These are phyloP conservation scores for Antitrichia curtipendula DNA, from an alignment of 225 moss, liverwort and hornwort genomes.

Conservation along the genomic window DNA sequence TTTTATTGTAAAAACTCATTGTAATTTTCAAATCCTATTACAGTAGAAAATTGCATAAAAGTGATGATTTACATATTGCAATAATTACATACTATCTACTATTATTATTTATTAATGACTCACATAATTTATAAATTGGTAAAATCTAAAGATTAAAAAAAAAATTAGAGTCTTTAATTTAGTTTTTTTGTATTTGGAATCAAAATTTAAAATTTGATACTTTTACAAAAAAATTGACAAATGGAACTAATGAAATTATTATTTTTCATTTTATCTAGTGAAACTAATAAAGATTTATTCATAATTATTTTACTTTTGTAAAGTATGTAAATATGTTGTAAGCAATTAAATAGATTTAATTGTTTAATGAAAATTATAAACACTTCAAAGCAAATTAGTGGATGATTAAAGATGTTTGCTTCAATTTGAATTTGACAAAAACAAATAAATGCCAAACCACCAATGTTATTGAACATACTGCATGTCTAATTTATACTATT, in stretches of 20 bases:
- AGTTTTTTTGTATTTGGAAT: not conserved
- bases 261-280: too few species aligned
- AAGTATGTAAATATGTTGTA: not conserved
- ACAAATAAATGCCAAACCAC: not conserved
- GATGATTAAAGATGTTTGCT: not conserved
- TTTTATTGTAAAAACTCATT: too few species aligned
- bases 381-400: not conserved
- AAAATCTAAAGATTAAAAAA: not conserved
- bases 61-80: not conserved
- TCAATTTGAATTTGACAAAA: not conserved
- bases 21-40: too few species aligned
- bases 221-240: not conserved
- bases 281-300: too few species aligned
- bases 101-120: too few species aligned
- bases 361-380: not conserved
- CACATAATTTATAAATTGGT: not conserved
- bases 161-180: not conserved
- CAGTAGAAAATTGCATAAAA: not conserved
- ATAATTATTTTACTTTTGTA: too few species aligned
- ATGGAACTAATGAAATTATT: not conserved
- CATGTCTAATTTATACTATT: not conserved
- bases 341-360: not conserved
- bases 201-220: not conserved
- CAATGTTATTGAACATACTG: not conserved
- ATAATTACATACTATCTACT: not conserved